Evolutionary conservation across 176 grass and related monocot species (phyloP).

Genomic region (Cymbopogon citratus): DNA sequence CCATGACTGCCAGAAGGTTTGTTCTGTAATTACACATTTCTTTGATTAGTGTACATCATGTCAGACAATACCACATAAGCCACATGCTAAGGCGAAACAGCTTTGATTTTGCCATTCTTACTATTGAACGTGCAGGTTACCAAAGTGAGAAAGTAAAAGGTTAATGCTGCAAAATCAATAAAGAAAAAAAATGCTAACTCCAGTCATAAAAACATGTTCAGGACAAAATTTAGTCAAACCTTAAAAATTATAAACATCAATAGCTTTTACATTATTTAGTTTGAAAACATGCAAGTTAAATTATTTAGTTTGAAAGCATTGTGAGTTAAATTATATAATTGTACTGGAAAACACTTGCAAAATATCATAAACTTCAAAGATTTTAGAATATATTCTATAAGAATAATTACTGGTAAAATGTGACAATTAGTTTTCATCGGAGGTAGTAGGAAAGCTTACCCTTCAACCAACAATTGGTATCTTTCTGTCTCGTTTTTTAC

Average conservation of each 20-base stretch:
- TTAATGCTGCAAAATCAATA: conserved; percentile 10
- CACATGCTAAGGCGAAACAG: not conserved
- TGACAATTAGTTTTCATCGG: not conserved
- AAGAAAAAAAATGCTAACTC: conserved; percentile 1
- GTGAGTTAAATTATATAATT: not conserved
- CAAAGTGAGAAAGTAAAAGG: not conserved
- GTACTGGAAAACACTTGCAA: not conserved
- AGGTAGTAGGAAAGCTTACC: conserved; percentile 40
- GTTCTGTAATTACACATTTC: conserved; percentile 45
- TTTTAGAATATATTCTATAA: not conserved
- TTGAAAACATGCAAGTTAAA: not conserved
- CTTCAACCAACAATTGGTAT: conserved; percentile 78
- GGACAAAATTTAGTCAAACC: not conserved
- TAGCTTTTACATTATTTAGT: not conserved
- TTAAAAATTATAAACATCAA: not conserved
- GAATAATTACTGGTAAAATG: not conserved
- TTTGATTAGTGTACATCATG: conserved; percentile 7
- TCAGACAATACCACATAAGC: not conserved
- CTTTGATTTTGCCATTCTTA: not conserved
- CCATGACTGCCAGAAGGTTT: conserved; percentile 89
- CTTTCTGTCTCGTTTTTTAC: not conserved
- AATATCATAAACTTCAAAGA: not conserved
- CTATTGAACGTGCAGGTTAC: not conserved
- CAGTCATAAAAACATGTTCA: not conserved
- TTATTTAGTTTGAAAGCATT: not conserved